Evolutionary conservation across 2,329 filamentous ascomycete genomes (phyloP), one percentile per base, ranked within the genome.

Genomic region (Lecanicillium sp.): DNA sequence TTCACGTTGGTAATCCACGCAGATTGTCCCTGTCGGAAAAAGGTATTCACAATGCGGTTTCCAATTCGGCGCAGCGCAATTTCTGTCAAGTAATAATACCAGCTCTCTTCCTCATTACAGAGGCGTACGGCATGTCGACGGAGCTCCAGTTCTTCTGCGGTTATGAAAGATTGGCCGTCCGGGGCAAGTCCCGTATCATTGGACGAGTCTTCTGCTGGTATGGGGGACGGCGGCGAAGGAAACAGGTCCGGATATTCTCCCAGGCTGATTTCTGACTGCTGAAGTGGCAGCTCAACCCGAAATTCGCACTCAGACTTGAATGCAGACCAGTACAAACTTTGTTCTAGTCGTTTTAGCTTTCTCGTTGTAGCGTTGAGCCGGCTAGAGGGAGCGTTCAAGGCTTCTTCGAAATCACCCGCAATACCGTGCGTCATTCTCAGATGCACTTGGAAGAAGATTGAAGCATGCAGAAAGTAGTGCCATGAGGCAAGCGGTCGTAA

Each of bases 61-160:
- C 63, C 64, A 36, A 72, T 67, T 3, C 69, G 61, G 2, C 69
- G 57, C 5, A 67, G 58, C 0, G 69, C 66, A 38, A 71, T 66
- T 46, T 72, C 69, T 1, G 69, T 67, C 6, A 69, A 58, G 44
- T 71, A 72, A 52, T 70, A 70, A 53, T 67, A 70, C 69, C 69
- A 71, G 47, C 63, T 66, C 44, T 66, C 57, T 38, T 67, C 59
- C 51, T 67, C 57, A 27, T 59, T 54, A 27, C 51, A 54, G 20
- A 53, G 53, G 10, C 56, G 51, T 11, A 48, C 49, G 4, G 55
- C 49, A 20, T 57, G 55, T 21, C 44, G 49, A 15, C 54, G 39
- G 15, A 56, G 48, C 27, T 56, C 55, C 12, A 51, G 17, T 11
- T 51, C 47, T 48, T 56, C 53, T 11, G 44, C 42, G 24, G 27